A percentile compares a stretch with the other conserved stretches of the same genome.
Conservation (phyloP, 805 yeast species). For the Naumovozyma baii region DNA sequence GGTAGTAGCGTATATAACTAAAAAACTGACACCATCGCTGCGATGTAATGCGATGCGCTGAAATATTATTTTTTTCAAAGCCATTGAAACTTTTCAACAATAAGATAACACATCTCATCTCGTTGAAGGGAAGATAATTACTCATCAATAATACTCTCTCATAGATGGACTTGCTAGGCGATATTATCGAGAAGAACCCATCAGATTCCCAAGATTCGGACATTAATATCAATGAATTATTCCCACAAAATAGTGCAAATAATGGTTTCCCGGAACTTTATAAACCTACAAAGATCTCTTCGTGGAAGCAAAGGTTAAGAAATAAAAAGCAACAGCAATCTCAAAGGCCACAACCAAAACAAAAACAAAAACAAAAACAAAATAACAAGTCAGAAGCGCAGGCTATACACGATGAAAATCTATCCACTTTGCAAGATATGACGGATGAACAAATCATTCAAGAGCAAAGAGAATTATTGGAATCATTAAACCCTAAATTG, state of each 20-base stretch:
- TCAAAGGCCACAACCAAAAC: conserved; percentile 1
- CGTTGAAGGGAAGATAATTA: too few relatives aligned
- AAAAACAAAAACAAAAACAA: neutral
- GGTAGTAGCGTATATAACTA: too few relatives aligned
- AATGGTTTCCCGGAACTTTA: conserved; percentile 29
- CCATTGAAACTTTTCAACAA: too few relatives aligned
- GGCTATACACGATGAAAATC: conserved; percentile 67
- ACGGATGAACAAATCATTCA: conserved; percentile 50
- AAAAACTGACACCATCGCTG: too few relatives aligned
- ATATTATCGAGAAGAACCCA: conserved; percentile 56
- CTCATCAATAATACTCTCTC: too few relatives aligned
- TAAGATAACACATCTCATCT: too few relatives aligned
- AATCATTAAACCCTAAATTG: conserved; percentile 59
- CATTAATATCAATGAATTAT: too few relatives aligned
- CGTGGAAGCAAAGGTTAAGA: conserved; percentile 40
- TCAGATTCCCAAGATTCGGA: too few relatives aligned
- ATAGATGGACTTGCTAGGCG: conserved; percentile 67
- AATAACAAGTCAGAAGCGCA: conserved; percentile 48
- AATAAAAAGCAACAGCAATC: conserved; percentile 25
- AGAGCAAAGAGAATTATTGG: conserved; percentile 58
- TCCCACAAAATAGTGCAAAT: conserved; percentile 1
- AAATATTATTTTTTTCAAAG: too few relatives aligned
- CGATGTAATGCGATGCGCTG: too few relatives aligned
- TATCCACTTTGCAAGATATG: conserved; percentile 52
- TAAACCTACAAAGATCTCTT: conserved; percentile 35